A percentile compares a stretch with the other conserved stretches of the same genome.
Evolutionary conservation across 1,284 basidiomycete genomes (phyloP).

Genomic region (Trametes hirsuta): DNA sequence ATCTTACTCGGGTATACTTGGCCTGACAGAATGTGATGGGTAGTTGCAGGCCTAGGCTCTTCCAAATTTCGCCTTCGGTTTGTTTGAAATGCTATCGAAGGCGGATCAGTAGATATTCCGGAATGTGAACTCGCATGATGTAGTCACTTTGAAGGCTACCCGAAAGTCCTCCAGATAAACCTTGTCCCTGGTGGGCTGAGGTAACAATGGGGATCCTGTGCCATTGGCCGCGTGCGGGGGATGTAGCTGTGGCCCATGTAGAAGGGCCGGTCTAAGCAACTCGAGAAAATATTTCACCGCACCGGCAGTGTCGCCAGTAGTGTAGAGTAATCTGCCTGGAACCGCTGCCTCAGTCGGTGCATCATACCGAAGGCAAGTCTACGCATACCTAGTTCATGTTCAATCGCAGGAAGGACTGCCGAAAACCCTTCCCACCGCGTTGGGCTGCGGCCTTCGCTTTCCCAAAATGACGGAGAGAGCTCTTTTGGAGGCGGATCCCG

Average conservation of each 20-base stretch:
- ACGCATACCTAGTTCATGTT: constrained; percentile 71
- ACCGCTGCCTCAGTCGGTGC: neutral
- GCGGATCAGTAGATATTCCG: neutral
- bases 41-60: constrained; percentile 49
- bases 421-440: constrained; percentile 52
- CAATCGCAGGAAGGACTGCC: constrained; percentile 69
- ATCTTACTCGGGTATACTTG: constrained; percentile 55
- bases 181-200: constrained; percentile 50
- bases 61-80: constrained; percentile 47
- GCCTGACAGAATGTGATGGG: constrained; percentile 63
- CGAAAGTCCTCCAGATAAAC: constrained; percentile 78
- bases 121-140: constrained; percentile 20
- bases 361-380: neutral
- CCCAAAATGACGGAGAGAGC: constrained; percentile 79
- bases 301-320: constrained; percentile 69
- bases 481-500: constrained; percentile 50
- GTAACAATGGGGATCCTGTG: constrained; percentile 18
- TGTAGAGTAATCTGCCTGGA: constrained; percentile 74
- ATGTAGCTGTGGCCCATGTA: constrained; percentile 15
- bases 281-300: constrained; percentile 73
- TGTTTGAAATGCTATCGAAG: constrained; percentile 61
- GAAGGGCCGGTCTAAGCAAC: constrained; percentile 49
- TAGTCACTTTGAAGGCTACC: constrained; percentile 68
- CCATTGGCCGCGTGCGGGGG: constrained; percentile 23
- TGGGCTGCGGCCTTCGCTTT: constrained; percentile 57